Evolutionary conservation across 1,284 basidiomycete species (phyloP), one percentile per base, ranked within the genome.

Genomic region (Marasmius fiardii): DNA sequence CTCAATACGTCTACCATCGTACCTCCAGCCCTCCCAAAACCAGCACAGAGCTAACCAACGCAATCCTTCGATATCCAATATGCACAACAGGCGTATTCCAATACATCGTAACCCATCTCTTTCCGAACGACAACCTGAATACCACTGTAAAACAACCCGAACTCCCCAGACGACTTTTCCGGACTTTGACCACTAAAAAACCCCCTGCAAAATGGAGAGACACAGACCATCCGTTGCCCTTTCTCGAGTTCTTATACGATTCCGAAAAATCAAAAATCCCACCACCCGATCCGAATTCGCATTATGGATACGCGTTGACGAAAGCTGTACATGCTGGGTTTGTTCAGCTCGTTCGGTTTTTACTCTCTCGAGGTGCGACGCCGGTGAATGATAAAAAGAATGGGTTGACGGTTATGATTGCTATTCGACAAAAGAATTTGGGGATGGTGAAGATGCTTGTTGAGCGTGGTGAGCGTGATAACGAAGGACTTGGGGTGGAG

Each of bases 221-320:
- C 28, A 55, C 64, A 28, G 81, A 86, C 58, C 65, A 77, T 1
- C 87, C 85, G 0, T 64, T 90, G 4, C 85, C 86, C 0, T 79
- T 87, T 56, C 77, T 91, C 2, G 76, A 72, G 44, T 79, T 26
- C 26, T 79, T 63, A 70, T 90, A 10, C 83, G 78, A 61, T 58
- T 63, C 18, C 72, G 72, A 35, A 71, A 77, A 6, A 68, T 69
- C 1, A 35, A 20, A 20, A n/a, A 20, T 81, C 10, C 68, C 67
- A 6, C 64, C 62, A 55, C 81, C 73, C 33, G 74, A 83, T 33
- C 63, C 77, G 8, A 82, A 93, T 66, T 79, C 86, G 5, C 77
- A 88, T 67, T 76, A 82, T 1, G 92, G 92, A 0, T 95, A 93
- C 63, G 85, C 88, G 0, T 79, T 95, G 31, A 84, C 83, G 8